Percentiles rank a stretch among this genome's conserved stretches.
These are phyloP conservation scores for Parascedosporium putredinis DNA, from an alignment of 2,329 filamentous ascomycete species.

Conservation along the genomic window DNA sequence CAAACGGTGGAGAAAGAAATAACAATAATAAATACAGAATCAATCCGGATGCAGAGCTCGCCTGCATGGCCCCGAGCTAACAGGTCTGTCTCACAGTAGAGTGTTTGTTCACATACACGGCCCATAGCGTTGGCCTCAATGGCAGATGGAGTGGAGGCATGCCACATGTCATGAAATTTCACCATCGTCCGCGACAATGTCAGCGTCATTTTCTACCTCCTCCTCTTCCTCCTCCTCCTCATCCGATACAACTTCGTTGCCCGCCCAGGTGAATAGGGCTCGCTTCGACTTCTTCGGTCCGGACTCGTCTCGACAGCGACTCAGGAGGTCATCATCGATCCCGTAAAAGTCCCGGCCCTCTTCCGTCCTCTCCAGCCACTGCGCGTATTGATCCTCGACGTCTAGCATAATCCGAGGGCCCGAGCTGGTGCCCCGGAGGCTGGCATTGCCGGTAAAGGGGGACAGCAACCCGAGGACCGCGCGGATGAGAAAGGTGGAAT, in stretches of 20 bases:
- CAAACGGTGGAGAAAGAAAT: too few relatives aligned
- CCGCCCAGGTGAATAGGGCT: neutral
- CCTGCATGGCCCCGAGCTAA: too few relatives aligned
- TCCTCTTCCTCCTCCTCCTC: neutral
- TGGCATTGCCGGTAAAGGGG: neutral
- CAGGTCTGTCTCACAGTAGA: too few relatives aligned
- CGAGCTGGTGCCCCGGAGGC: neutral
- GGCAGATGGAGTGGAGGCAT: too few relatives aligned
- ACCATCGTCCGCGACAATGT: too few relatives aligned
- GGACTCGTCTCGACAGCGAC: neutral
- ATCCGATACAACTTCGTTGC: neutral
- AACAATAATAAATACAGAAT: too few relatives aligned
- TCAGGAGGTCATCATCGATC: constrained; percentile 7
- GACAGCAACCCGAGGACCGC: constrained; percentile 1
- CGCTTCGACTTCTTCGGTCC: neutral
- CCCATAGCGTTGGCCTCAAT: too few relatives aligned
- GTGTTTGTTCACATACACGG: too few relatives aligned
- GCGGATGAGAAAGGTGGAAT: neutral
- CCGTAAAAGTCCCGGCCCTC: constrained; percentile 1
- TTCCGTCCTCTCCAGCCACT: neutral
- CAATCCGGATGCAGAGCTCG: too few relatives aligned
- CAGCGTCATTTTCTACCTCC: neutral
- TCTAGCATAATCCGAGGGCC: neutral
- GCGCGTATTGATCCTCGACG: neutral
- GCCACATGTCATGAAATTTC: too few relatives aligned